These are phyloP conservation scores for Suhomyces bribrorum DNA, from an alignment of 1,139 yeast species.

Conservation along the genomic window DNA sequence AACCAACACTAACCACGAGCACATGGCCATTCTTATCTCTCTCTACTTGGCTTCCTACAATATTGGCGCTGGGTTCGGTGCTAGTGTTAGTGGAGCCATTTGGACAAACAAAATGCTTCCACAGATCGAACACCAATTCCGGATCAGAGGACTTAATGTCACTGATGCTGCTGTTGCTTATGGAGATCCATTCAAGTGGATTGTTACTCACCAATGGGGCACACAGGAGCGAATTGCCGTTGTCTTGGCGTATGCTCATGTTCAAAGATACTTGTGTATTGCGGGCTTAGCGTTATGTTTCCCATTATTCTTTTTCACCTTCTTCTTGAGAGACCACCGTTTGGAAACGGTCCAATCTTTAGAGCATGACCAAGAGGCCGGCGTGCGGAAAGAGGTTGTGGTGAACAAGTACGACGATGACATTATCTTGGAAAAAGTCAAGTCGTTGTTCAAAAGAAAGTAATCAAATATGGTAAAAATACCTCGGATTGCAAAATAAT, in stretches of 20 bases:
- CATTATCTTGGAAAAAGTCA: constrained; percentile 11
- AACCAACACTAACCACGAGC: constrained; percentile 60
- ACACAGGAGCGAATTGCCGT: constrained; percentile 58
- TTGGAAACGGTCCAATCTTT: constrained; percentile 43
- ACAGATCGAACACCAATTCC: constrained; percentile 23
- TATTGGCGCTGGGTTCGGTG: constrained; percentile 61
- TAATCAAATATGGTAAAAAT: not conserved
- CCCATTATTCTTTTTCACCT: constrained; percentile 49
- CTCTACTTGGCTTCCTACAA: constrained; percentile 56
- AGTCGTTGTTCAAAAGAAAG: constrained; percentile 11
- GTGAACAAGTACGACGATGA: constrained; percentile 42
- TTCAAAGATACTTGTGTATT: constrained; percentile 54
- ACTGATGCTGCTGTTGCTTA: constrained; percentile 51
- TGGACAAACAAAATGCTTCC: constrained; percentile 55
- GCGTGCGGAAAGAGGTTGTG: constrained; percentile 32
- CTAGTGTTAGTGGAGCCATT: constrained; percentile 61
- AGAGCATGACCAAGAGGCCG: constrained; percentile 24
- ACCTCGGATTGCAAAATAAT: too few species aligned
- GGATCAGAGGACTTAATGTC: constrained; percentile 16
- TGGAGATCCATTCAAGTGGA: constrained; percentile 51
- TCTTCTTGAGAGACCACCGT: constrained; percentile 57
- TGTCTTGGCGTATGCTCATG: constrained; percentile 57
- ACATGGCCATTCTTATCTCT: constrained; percentile 64
- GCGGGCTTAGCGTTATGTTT: constrained; percentile 59
- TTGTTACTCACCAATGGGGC: constrained; percentile 55